These are phyloP conservation scores for Coemansia sp. DNA, from an alignment of 192 early-diverging fungal genomes.

Conservation along the genomic window DNA sequence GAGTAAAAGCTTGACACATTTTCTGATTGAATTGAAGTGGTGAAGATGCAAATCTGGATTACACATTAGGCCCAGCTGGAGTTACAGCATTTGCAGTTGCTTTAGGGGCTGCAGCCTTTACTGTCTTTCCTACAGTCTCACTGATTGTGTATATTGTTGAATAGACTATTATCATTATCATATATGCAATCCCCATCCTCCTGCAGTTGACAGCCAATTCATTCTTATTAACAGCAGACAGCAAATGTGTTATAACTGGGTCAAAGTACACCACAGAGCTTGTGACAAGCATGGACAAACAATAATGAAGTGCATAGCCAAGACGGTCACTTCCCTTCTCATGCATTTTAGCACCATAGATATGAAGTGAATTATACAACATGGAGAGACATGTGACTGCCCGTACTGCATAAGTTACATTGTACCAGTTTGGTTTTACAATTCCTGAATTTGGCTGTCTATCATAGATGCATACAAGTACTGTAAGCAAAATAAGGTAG, in stretches of 20 bases:
- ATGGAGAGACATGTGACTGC: not conserved
- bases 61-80: no score
- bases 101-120: no score
- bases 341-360: not conserved
- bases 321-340: not conserved
- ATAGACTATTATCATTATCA: not conserved
- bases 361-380: not conserved
- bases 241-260: not conserved
- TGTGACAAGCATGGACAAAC: not conserved
- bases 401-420: not conserved
- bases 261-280: not conserved
- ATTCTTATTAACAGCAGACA: not conserved
- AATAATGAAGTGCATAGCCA: not conserved
- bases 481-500: not conserved
- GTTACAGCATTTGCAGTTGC: no score
- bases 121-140: not conserved
- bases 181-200: not conserved
- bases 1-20: no score
- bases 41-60: no score
- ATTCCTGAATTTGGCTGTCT: not conserved
- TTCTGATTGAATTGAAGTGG: no score
- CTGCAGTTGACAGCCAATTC: not conserved
- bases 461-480: not conserved
- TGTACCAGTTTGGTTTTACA: not conserved
- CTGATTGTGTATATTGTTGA: not conserved